A percentile compares a stretch with the other conserved stretches of the same genome.
phyloP scores from a whole-genome alignment of 805 yeast species.

The Starmerella scarabaei region DNA sequence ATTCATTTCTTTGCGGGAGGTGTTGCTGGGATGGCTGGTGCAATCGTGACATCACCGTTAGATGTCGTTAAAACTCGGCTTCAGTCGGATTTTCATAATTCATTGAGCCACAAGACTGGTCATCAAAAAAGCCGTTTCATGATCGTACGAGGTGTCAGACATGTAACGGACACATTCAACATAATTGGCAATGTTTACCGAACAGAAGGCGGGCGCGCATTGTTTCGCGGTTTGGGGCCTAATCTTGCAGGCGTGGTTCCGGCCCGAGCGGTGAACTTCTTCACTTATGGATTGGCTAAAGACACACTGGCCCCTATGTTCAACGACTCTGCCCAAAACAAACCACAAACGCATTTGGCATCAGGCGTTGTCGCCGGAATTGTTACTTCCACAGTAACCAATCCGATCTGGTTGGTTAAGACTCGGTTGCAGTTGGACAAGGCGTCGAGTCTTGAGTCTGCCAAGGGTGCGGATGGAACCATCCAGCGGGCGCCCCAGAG shows the following conservation, averaged over 20 bases:
- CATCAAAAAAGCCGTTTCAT: constrained; percentile 19
- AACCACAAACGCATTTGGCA: constrained; percentile 69
- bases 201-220: constrained; percentile 70
- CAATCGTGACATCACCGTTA: constrained; percentile 83
- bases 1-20: constrained; percentile 36
- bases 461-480: not conserved
- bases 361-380: constrained; percentile 89
- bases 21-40: constrained; percentile 96
- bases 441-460: constrained; percentile 22
- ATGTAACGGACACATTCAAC: constrained; percentile 68
- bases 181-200: constrained; percentile 57
- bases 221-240: constrained; percentile 93
- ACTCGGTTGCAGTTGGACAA: constrained; percentile 88
- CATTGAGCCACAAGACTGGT: constrained; percentile 3
- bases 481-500: constrained; percentile 26
- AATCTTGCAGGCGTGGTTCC: constrained; percentile 96
- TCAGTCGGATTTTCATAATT: constrained; percentile 66
- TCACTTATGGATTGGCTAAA: constrained; percentile 91
- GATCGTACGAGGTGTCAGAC: constrained; percentile 43
- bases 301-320: constrained; percentile 53
- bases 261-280: constrained; percentile 91
- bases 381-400: constrained; percentile 89
- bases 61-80: constrained; percentile 93
- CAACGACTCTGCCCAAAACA: constrained; percentile 55
- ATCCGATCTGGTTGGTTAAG: constrained; percentile 95